These are phyloP conservation scores for Phaffia tasmanica DNA, from an alignment of 768 basidiomycete species.

Conservation along the genomic window DNA sequence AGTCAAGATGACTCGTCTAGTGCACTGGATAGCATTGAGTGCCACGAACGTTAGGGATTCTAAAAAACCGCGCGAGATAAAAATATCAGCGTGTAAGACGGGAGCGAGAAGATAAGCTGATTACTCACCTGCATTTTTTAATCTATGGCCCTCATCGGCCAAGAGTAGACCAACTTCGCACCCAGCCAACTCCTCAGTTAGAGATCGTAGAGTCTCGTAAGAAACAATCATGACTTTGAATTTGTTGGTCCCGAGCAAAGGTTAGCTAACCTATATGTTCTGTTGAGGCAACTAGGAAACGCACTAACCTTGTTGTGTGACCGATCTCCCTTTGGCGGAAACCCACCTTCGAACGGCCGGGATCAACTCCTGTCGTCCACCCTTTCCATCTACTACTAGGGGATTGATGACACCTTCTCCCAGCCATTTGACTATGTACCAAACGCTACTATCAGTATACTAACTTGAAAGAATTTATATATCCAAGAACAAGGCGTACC, in stretches of 20 bases:
- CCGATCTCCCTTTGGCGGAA: conserved; percentile 71
- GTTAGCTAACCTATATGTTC: no score
- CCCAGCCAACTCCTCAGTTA: conserved; percentile 61
- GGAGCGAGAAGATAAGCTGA: conserved; percentile 4
- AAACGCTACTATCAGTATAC: background rate
- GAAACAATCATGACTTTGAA: conserved; percentile 89
- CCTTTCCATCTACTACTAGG: conserved; percentile 84
- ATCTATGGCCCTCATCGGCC: conserved; percentile 90
- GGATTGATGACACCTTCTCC: conserved; percentile 67
- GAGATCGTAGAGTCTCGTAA: conserved; percentile 82
- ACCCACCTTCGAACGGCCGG: conserved; percentile 80
- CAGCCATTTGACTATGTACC: conserved; percentile 74
- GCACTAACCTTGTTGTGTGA: conserved; percentile 71
- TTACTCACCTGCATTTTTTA: conserved; percentile 80
- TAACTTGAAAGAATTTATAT: background rate
- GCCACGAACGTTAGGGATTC: conserved; percentile 81
- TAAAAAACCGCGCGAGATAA: conserved; percentile 35
- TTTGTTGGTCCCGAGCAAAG: no score
- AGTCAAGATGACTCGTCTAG: conserved; percentile 81
- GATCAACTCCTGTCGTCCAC: conserved; percentile 67
- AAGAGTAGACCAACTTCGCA: conserved; percentile 83
- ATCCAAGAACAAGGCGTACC: conserved; percentile 42
- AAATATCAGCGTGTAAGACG: background rate
- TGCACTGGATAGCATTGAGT: conserved; percentile 68
- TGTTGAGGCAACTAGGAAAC: background rate